phyloP scores from a whole-genome alignment of 1,284 basidiomycete species.

The Tremellales sp. region DNA sequence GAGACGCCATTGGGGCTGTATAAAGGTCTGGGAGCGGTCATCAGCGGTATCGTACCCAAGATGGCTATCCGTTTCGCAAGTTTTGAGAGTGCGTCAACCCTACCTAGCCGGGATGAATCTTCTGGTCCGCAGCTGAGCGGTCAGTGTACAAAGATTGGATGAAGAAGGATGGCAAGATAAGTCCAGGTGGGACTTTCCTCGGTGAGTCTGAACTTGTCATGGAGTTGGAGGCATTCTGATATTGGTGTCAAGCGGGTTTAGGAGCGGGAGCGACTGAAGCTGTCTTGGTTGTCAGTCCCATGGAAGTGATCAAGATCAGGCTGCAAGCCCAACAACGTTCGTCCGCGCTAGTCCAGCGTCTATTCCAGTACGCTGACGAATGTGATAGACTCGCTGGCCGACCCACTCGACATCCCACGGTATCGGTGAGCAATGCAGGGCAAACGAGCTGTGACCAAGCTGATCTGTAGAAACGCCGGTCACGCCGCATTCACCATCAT shows the following conservation, averaged over 20 bases:
- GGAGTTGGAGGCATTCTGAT: neutral
- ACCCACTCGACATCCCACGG: constrained; percentile 87
- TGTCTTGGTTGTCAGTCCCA: constrained; percentile 90
- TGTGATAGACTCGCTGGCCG: constrained; percentile 82
- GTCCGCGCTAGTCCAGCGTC: constrained; percentile 6
- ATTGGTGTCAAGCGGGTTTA: constrained; percentile 84
- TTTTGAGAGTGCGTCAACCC: constrained; percentile 63
- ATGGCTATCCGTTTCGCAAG: constrained; percentile 99
- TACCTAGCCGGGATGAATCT: neutral
- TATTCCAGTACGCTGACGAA: constrained; percentile 2
- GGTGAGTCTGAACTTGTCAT: constrained; percentile 51
- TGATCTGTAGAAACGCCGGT: constrained; percentile 64
- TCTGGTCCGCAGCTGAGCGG: neutral
- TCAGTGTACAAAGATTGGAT: constrained; percentile 76
- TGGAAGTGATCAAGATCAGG: constrained; percentile 99
- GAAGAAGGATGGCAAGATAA: constrained; percentile 40
- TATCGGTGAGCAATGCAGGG: constrained; percentile 63
- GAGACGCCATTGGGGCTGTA: constrained; percentile 95
- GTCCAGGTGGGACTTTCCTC: constrained; percentile 49
- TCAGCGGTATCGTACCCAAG: constrained; percentile 96
- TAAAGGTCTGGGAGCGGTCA: constrained; percentile 97
- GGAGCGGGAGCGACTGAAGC: constrained; percentile 94
- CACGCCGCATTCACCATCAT: constrained; percentile 96
- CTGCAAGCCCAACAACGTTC: constrained; percentile 87
- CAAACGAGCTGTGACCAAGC: neutral